phyloP scores from a whole-genome alignment of 169 alveolate genomes.

The Plasmodium chabaudi region DNA sequence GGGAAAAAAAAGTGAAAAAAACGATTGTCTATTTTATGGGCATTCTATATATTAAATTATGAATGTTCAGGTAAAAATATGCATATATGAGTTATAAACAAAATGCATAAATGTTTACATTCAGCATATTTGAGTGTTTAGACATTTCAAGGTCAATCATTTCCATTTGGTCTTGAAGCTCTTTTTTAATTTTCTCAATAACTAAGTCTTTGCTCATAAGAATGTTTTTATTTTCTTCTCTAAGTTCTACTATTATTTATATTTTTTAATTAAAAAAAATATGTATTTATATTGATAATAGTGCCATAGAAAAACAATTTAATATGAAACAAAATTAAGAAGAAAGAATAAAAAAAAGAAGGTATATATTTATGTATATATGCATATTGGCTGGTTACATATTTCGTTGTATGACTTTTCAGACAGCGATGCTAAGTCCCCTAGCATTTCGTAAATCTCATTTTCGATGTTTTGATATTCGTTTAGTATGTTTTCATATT shows the following conservation, averaged over 20 bases:
- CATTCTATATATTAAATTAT: neutral
- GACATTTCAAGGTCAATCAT: slow-evolving; percentile 27
- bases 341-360: slow-evolving; percentile 5
- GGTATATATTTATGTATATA: neutral
- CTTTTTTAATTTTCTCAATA: slow-evolving; percentile 43
- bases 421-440: slow-evolving; percentile 48
- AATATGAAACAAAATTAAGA: neutral
- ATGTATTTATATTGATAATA: too few relatives aligned
- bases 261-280: slow-evolving; percentile 11
- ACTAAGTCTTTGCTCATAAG: slow-evolving; percentile 32
- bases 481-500: slow-evolving; percentile 59
- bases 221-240: slow-evolving; percentile 51
- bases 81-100: neutral
- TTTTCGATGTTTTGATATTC: slow-evolving; percentile 45
- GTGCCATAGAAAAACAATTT: neutral
- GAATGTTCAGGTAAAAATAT: neutral
- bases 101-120: slow-evolving; percentile 16
- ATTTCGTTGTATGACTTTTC: slow-evolving; percentile 66
- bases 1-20: neutral
- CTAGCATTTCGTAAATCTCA: slow-evolving; percentile 49
- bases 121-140: slow-evolving; percentile 61
- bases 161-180: slow-evolving; percentile 31
- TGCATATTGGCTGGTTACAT: slow-evolving; percentile 37
- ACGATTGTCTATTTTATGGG: neutral
- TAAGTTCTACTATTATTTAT: slow-evolving; percentile 53